Evolutionary conservation across 2,329 filamentous ascomycete species (phyloP), one percentile per base, ranked within the genome.

Genomic region (Sporothrix pseudoabietina): DNA sequence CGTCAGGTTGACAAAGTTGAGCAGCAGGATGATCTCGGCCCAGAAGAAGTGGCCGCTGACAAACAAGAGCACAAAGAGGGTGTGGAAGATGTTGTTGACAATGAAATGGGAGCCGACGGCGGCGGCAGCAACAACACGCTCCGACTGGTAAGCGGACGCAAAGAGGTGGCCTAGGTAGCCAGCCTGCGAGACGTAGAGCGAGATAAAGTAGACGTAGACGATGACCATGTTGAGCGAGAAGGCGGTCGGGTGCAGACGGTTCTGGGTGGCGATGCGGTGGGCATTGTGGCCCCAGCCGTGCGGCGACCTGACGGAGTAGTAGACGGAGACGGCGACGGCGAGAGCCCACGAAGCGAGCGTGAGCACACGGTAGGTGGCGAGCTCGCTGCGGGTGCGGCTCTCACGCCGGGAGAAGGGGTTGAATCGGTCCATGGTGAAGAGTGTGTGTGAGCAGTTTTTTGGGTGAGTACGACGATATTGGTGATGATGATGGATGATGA

Each of bases 21-120:
- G 81, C 76, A 94, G 83, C 74, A 97, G 83, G 69, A 97, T 86
- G 66, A 97, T 75, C 83, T 95, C 91, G 10, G 92, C 90, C 82
- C 90, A 89, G 84, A 88, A 87, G 83, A 94, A 96, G 81, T 92
- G 87, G 68, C 86, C 88, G 77, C 91, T 89, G 71, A 92, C 91
- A 85, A 95, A 97, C 75, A 97, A 88, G 84, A 94, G 89, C 78
- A 97, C 88, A 81, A 94, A 97, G 77, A 88, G 89, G 77, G 94
- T 92, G 81, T 94, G 89, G 74, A 97, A 87, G 57, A 97, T 83
- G 82, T 97, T 97, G 86, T 94, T 92, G 78, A 92, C 80, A 80
- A 97, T 94, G 82, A 95, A 97, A 84, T 97, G 93, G 77, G 89
- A 87, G 75, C 92, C 94, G 16, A 97, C 91, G 77, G 92, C 90